Conservation (phyloP, 345 rosid genomes). For the Aquilaria yunnanensis region DNA sequence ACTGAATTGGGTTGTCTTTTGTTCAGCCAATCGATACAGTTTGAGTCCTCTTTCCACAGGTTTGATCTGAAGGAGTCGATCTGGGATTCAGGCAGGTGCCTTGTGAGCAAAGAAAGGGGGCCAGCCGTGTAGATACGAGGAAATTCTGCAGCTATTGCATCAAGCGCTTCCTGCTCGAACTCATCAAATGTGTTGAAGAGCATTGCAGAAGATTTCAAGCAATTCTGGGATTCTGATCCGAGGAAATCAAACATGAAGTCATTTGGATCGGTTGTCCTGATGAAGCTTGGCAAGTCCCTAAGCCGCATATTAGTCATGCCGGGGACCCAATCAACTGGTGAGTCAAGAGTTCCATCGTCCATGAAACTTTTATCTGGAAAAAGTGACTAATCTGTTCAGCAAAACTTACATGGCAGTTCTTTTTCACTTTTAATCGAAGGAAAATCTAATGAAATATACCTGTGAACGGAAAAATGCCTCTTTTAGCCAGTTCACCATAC, state of each 20-base stretch:
- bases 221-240: slow-evolving; percentile 13
- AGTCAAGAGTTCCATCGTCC: slow-evolving; percentile 20
- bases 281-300: slow-evolving; percentile 20
- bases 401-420: background rate
- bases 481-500: slow-evolving; percentile 2
- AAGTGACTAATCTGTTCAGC: too few species aligned
- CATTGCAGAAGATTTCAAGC: slow-evolving; percentile 12
- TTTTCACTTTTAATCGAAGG: background rate
- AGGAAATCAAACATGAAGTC: slow-evolving; percentile 20
- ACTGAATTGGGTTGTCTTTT: slow-evolving; percentile 17
- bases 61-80: slow-evolving; percentile 12
- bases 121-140: slow-evolving; percentile 20
- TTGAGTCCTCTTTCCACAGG: slow-evolving; percentile 16
- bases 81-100: background rate
- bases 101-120: slow-evolving; percentile 14
- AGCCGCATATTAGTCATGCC: slow-evolving; percentile 18
- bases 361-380: slow-evolving; percentile 15
- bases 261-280: slow-evolving; percentile 16
- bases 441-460: background rate
- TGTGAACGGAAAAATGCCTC: slow-evolving; percentile 18
- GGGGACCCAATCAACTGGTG: slow-evolving; percentile 21
- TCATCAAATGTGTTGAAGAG: slow-evolving; percentile 21
- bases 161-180: slow-evolving; percentile 17
- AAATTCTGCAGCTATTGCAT: slow-evolving; percentile 10
- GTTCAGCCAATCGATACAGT: slow-evolving; percentile 25